Percentiles rank a stretch among this genome's conserved stretches.
Conservation (phyloP, 1,284 basidiomycete genomes). For the Irpex sp. region DNA sequence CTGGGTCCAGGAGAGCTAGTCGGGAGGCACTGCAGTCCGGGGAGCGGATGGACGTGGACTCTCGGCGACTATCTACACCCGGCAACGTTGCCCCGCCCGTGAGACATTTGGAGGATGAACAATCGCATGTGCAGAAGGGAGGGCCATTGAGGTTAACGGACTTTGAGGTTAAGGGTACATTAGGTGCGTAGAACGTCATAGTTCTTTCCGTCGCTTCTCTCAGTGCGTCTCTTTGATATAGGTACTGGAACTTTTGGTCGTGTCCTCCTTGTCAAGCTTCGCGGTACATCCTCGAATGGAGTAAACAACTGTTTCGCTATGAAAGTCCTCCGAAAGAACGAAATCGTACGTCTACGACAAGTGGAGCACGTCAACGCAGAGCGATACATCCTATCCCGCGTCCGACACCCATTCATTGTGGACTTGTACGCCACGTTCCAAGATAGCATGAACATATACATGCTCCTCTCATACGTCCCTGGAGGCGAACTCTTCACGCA, state of each 20-base stretch:
- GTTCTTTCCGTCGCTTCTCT: not conserved
- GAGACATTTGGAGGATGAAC: constrained; percentile 66
- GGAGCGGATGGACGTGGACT: constrained; percentile 27
- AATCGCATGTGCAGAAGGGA: constrained; percentile 54
- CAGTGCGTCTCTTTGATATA: constrained; percentile 23
- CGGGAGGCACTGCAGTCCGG: constrained; percentile 14
- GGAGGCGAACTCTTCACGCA: constrained; percentile 97
- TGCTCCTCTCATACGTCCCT: constrained; percentile 98
- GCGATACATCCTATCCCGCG: constrained; percentile 88
- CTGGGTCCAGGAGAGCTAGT: constrained; percentile 8
- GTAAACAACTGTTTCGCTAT: constrained; percentile 79
- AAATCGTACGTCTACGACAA: constrained; percentile 94
- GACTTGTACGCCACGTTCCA: constrained; percentile 95
- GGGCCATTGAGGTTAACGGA: constrained; percentile 62
- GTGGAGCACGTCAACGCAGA: constrained; percentile 99
- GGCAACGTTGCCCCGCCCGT: constrained; percentile 40
- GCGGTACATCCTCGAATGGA: constrained; percentile 41
- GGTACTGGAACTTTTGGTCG: constrained; percentile 94
- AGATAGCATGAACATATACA: constrained; percentile 94
- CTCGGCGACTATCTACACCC: constrained; percentile 10
- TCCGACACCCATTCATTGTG: constrained; percentile 80
- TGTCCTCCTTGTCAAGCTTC: constrained; percentile 80
- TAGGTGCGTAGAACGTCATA: constrained; percentile 46
- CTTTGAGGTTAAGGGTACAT: constrained; percentile 76
- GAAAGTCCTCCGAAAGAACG: constrained; percentile 90